Evolutionary conservation across 805 yeast genomes (phyloP).

Genomic region (Candida quercuum): DNA sequence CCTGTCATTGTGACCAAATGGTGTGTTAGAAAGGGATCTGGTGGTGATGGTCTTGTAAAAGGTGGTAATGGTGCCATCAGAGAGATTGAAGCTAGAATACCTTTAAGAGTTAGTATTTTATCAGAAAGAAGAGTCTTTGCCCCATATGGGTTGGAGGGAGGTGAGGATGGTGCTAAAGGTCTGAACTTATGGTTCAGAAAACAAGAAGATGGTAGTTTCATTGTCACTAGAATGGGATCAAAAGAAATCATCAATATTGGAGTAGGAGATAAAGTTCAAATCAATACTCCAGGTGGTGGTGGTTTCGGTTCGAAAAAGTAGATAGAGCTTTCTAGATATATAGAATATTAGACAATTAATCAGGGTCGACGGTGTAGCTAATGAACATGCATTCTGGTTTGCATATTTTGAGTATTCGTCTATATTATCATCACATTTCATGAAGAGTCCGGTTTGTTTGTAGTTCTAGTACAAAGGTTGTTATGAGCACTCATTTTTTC

Average conservation of each 20-base stretch:
- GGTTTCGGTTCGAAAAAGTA: too few species aligned
- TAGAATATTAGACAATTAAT: too few species aligned
- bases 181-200: slow-evolving; percentile 31
- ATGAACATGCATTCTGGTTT: too few species aligned
- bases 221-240: slow-evolving; percentile 29
- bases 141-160: slow-evolving; percentile 53
- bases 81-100: slow-evolving; percentile 39
- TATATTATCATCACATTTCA: too few species aligned
- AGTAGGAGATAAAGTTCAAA: slow-evolving; percentile 32
- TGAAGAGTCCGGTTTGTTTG: too few species aligned
- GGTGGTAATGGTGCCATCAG: slow-evolving; percentile 51
- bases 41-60: slow-evolving; percentile 40
- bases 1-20: slow-evolving; percentile 44
- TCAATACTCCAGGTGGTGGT: slow-evolving; percentile 41
- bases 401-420: too few species aligned
- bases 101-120: slow-evolving; percentile 37
- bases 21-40: slow-evolving; percentile 38
- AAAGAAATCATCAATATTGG: slow-evolving; percentile 30
- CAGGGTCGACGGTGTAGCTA: too few species aligned
- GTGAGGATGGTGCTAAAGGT: slow-evolving; percentile 47
- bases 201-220: slow-evolving; percentile 25
- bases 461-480: too few species aligned
- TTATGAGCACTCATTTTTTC: too few species aligned
- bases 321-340: too few species aligned
- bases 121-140: slow-evolving; percentile 46